A percentile compares a stretch with the other conserved stretches of the same genome.
Conservation (phyloP, 139 green algal genomes). For the Coelastrella sp. region DNA sequence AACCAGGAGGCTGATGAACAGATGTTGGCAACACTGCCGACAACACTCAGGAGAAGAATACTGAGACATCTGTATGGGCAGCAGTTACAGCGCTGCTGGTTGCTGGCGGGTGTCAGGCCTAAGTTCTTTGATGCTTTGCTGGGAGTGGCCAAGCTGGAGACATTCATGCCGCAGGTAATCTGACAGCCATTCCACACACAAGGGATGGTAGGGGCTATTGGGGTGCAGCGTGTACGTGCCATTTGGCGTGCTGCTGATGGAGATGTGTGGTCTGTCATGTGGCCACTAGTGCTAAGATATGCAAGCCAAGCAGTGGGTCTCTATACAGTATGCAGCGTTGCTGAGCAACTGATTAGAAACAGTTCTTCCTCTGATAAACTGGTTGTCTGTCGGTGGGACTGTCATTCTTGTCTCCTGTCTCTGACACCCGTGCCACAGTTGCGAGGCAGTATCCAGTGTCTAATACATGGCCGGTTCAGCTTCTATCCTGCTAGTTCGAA, state of each 20-base stretch:
- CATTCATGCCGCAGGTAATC: constrained; percentile 60
- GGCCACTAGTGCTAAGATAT: too few species aligned
- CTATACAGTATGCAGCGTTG: neutral
- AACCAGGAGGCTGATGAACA: constrained; percentile 27
- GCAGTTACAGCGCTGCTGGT: constrained; percentile 51
- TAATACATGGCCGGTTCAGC: too few species aligned
- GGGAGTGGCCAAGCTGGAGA: constrained; percentile 54
- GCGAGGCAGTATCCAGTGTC: too few species aligned
- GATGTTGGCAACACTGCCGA: constrained; percentile 33
- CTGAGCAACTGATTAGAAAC: neutral
- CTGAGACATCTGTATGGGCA: constrained; percentile 64
- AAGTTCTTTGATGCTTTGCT: constrained; percentile 71
- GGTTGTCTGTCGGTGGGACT: too few species aligned
- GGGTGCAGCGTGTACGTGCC: neutral
- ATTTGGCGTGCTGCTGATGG: neutral
- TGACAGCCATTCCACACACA: neutral
- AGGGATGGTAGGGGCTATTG: neutral
- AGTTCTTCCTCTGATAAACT: too few species aligned
- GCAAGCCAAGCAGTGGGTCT: neutral
- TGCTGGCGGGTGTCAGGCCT: constrained; percentile 58
- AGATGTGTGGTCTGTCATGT: too few species aligned
- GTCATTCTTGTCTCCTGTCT: too few species aligned
- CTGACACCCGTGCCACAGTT: too few species aligned
- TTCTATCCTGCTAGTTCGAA: too few species aligned
- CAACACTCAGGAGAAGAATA: constrained; percentile 49